Evolutionary conservation across 169 alveolate species (phyloP).

Genomic region (Fabrea salina): DNA sequence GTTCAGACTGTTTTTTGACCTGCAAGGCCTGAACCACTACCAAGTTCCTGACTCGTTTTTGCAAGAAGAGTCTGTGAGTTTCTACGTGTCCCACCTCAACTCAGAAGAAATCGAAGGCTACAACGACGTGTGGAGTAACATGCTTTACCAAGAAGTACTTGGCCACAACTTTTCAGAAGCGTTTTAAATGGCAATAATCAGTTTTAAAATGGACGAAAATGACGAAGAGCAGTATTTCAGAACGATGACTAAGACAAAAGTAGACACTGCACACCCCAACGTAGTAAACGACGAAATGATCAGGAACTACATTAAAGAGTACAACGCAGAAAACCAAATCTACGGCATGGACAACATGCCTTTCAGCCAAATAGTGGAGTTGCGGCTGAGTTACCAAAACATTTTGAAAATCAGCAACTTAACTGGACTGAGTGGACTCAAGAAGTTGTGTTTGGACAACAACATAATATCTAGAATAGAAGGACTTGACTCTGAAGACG

Average conservation of each 20-base stretch:
- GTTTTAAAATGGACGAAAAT: background rate
- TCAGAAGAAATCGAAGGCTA: constrained; percentile 68
- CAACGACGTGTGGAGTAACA: constrained; percentile 64
- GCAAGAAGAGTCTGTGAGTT: constrained; percentile 41
- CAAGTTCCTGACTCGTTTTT: constrained; percentile 52
- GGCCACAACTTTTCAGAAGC: no score
- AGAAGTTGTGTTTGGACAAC: constrained; percentile 61
- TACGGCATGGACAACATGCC: constrained; percentile 63
- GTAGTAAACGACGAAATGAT: constrained; percentile 50
- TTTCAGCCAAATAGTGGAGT: constrained; percentile 54
- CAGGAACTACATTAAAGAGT: constrained; percentile 44
- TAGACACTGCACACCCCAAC: constrained; percentile 58
- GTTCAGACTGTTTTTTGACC: constrained; percentile 56
- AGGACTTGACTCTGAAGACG: constrained; percentile 50
- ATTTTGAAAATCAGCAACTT: constrained; percentile 61
- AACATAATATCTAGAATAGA: constrained; percentile 63
- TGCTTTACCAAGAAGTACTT: constrained; percentile 42
- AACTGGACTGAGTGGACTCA: constrained; percentile 47
- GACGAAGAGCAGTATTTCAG: background rate
- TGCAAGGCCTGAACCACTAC: constrained; percentile 37
- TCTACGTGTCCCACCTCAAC: constrained; percentile 44
- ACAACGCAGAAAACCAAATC: constrained; percentile 54
- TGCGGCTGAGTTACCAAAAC: constrained; percentile 49
- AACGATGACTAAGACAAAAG: background rate
- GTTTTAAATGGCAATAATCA: no score